These are phyloP conservation scores for Physcia stellaris DNA, from an alignment of 495 filamentous ascomycete genomes.

Conservation along the genomic window DNA sequence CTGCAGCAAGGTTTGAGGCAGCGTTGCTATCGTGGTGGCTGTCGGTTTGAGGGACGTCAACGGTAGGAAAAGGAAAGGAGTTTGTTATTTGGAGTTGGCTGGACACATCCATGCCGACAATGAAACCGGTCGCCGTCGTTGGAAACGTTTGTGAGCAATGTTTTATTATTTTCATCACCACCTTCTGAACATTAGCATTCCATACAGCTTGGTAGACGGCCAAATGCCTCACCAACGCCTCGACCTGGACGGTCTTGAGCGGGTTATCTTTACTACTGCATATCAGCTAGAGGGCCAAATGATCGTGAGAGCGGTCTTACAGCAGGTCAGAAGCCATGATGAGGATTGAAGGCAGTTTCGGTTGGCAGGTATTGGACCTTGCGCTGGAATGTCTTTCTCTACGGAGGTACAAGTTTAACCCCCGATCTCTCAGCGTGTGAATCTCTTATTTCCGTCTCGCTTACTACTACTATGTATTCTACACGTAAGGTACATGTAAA, in stretches of 20 bases:
- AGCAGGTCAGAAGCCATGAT: constrained; percentile 10
- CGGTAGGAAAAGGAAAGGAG: constrained; percentile 82
- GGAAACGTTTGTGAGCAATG: constrained; percentile 80
- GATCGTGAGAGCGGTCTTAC: not conserved
- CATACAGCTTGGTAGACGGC: too few relatives aligned
- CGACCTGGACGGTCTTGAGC: constrained; percentile 69
- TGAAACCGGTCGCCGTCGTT: constrained; percentile 73
- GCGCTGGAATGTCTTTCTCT: too few relatives aligned
- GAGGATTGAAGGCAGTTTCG: too few relatives aligned
- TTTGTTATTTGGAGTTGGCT: constrained; percentile 84
- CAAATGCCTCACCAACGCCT: constrained; percentile 73
- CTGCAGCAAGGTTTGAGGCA: constrained; percentile 63
- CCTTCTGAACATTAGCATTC: constrained; percentile 35
- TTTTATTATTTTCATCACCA: constrained; percentile 94
- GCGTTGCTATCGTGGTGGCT: constrained; percentile 63
- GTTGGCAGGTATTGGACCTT: too few relatives aligned
- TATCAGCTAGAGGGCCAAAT: not conserved
- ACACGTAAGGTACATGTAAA: too few relatives aligned
- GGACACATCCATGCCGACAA: constrained; percentile 85
- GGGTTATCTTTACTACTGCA: constrained; percentile 41
- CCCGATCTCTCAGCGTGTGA: too few relatives aligned
- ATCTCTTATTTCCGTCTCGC: too few relatives aligned
- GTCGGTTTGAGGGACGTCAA: constrained; percentile 57
- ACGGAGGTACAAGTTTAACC: too few relatives aligned
- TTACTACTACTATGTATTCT: too few relatives aligned